These are phyloP conservation scores for Protomyces macrosporus DNA, from an alignment of 1,139 yeast genomes.

Conservation along the genomic window DNA sequence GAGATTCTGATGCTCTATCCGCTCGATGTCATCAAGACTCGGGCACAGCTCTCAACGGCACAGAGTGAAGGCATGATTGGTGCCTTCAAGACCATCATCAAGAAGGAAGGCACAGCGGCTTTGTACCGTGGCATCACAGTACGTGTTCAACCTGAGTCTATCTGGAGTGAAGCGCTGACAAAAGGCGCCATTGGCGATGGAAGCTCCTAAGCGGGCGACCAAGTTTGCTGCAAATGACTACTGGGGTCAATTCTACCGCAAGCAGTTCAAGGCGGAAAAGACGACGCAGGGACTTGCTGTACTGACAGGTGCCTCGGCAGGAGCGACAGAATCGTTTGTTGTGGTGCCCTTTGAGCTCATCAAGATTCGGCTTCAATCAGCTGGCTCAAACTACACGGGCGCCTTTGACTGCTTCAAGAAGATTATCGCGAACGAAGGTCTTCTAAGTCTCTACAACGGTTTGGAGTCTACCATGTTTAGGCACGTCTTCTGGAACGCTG, in stretches of 20 bases:
- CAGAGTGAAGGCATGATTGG: slow-evolving; percentile 59
- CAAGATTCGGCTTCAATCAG: slow-evolving; percentile 84
- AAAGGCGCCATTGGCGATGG: slow-evolving; percentile 98
- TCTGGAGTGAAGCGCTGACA: slow-evolving; percentile 53
- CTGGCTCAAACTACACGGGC: slow-evolving; percentile 63
- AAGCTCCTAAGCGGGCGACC: slow-evolving; percentile 98
- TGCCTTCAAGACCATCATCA: slow-evolving; percentile 74
- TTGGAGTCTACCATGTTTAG: slow-evolving; percentile 96
- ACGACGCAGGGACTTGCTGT: slow-evolving; percentile 81
- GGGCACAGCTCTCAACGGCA: slow-evolving; percentile 83
- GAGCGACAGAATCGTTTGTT: slow-evolving; percentile 92
- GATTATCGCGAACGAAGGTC: slow-evolving; percentile 70
- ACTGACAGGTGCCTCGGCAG: slow-evolving; percentile 96
- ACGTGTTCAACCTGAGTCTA: slow-evolving; percentile 39
- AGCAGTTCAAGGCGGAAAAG: slow-evolving; percentile 59
- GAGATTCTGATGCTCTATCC: slow-evolving; percentile 97
- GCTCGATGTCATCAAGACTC: slow-evolving; percentile 92
- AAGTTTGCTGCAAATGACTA: slow-evolving; percentile 98
- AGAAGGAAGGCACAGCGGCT: slow-evolving; percentile 60
- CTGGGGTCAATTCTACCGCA: slow-evolving; percentile 83
- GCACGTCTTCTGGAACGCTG: slow-evolving; percentile 95
- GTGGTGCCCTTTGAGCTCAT: slow-evolving; percentile 89
- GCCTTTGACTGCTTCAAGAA: slow-evolving; percentile 75
- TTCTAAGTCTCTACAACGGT: slow-evolving; percentile 84
- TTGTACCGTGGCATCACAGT: slow-evolving; percentile 13